Conservation (phyloP, 495 filamentous ascomycete genomes). For the Tuber aestivum region DNA sequence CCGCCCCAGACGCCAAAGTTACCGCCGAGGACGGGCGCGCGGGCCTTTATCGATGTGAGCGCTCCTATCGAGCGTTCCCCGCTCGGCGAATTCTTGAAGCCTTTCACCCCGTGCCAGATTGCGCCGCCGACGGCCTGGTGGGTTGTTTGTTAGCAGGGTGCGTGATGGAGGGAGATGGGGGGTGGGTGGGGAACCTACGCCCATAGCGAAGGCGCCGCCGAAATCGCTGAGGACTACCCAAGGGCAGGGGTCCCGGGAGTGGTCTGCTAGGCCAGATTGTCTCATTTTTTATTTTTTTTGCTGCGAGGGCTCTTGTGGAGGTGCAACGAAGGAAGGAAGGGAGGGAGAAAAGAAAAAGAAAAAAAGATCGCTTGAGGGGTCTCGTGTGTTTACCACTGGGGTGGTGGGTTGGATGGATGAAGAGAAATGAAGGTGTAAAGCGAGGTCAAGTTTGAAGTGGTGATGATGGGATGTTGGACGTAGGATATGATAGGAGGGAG, state of each 20-base stretch:
- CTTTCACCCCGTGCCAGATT: slow-evolving; percentile 98
- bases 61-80: slow-evolving; percentile 94
- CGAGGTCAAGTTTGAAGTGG: neutral
- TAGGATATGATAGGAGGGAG: too few species aligned
- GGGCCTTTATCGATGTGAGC: slow-evolving; percentile 92
- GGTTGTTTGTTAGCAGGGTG: slow-evolving; percentile 11
- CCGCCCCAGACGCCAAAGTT: slow-evolving; percentile 99
- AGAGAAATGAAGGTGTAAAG: neutral
- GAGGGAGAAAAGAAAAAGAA: neutral
- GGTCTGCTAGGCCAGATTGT: slow-evolving; percentile 55
- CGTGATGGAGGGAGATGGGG: neutral
- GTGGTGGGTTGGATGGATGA: neutral
- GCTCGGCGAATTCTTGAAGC: slow-evolving; percentile 70
- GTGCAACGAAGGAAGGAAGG: neutral
- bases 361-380: neutral
- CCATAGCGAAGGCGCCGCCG: slow-evolving; percentile 95
- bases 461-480: too few species aligned
- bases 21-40: slow-evolving; percentile 89
- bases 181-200: slow-evolving; percentile 55
- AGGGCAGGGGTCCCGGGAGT: slow-evolving; percentile 84
- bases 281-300: neutral
- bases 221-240: slow-evolving; percentile 96
- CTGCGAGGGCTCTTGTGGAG: neutral
- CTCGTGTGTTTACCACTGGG: neutral
- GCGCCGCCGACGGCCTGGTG: slow-evolving; percentile 77